Base-by-base conservation (phyloP, 805 yeast species). In the Brettanomyces custersianus region DNA sequence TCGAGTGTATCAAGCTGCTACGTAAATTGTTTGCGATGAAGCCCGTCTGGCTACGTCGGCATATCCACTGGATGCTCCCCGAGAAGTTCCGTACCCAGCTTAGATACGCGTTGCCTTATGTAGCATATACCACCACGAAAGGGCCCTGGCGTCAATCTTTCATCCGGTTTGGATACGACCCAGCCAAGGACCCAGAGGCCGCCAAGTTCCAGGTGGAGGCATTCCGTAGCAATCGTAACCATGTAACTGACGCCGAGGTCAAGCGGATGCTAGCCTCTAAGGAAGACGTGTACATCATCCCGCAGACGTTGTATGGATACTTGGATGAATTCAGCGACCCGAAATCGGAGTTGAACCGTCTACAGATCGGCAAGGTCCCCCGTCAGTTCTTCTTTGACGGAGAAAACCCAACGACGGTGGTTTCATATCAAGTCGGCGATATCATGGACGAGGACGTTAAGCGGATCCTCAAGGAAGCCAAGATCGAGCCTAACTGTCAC, bases 111-210 rank as follows among this genome's bases (percentile, higher is more conserved):
- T 55, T 92, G 34, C 95, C 97, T 0, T 80, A 83, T 53, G 81
- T 86, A 0, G 71, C 95, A 0, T 92, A 77, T 53, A 70, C 85
- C 29, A 82, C 77, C 53, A 75, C 81, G 25, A 82, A 81, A 49
- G 98, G 98, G 0, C 98, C 97, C 0, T 92, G 95, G 95, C 70
- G 97, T 47, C 86, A 85, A 40, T 74, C 92, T 9, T 86, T 80
- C 53, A 77, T 87, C 31, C 71, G 64, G 44, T 75, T 77, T 45
- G 96, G 96, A 1, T 66, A 77, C 27, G 84, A 90, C 57, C 96
- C 97, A 0, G 62, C 72, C 29, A 47, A 57, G 2, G 75, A 80
- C 32, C 48, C 59, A 1, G 52, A 62, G 10, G 78, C 66, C 46
- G 78, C 83, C 40, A 57, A 56, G 23, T 86, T 75, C 52, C 98